phyloP scores from a whole-genome alignment of 2,329 filamentous ascomycete genomes.

The Pseudocercospora eumusae region DNA sequence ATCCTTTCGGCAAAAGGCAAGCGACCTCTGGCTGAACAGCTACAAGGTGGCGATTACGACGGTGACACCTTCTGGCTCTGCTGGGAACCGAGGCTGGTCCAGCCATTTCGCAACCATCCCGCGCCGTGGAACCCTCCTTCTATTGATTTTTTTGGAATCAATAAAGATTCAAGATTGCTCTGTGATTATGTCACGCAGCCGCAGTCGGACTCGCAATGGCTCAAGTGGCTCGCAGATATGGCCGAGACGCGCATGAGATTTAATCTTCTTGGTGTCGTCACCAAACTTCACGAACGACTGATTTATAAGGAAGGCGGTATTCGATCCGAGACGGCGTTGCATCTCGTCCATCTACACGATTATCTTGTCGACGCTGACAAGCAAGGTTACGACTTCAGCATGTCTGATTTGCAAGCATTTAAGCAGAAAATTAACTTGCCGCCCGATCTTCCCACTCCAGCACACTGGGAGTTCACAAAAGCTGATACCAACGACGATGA shows the following conservation, averaged over 20 bases:
- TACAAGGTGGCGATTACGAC: conserved; percentile 81
- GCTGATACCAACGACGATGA: conserved; percentile 36
- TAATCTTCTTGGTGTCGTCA: conserved; percentile 63
- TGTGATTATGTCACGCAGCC: conserved; percentile 45
- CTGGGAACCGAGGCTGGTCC: conserved; percentile 68
- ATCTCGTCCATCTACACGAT: conserved; percentile 47
- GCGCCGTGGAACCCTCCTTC: conserved; percentile 48
- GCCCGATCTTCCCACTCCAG: conserved; percentile 49
- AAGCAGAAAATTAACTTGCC: conserved; percentile 54
- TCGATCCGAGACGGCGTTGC: conserved; percentile 13
- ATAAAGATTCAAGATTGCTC: conserved; percentile 53
- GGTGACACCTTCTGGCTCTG: conserved; percentile 75
- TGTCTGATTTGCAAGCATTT: conserved; percentile 50
- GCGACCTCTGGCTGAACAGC: conserved; percentile 64
- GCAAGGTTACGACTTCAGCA: conserved; percentile 53
- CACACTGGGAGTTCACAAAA: conserved; percentile 27
- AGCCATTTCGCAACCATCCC: conserved; percentile 65
- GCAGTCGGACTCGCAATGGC: conserved; percentile 53
- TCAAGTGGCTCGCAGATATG: conserved; percentile 19
- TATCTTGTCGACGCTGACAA: conserved; percentile 50
- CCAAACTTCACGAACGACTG: conserved; percentile 62
- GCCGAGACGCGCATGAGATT: conserved; percentile 52
- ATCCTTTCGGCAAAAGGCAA: conserved; percentile 70
- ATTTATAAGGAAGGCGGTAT: conserved; percentile 52
- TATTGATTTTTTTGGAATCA: conserved; percentile 50